Evolutionary conservation across 768 basidiomycete genomes (phyloP), one percentile per base, ranked within the genome.

Genomic region (Daedaleopsis nitida): DNA sequence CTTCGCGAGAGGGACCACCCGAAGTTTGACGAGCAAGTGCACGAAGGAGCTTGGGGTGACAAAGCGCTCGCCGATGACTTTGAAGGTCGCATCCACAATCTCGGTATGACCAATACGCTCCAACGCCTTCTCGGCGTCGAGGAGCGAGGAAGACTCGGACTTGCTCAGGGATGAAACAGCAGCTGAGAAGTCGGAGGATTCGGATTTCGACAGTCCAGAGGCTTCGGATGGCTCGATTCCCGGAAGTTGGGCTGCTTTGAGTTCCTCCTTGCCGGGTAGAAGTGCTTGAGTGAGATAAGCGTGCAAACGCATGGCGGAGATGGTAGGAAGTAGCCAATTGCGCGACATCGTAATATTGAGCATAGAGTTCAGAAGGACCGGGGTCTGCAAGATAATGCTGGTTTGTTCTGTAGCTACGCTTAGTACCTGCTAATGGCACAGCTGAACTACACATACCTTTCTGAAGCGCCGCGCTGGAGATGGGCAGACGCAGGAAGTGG

Each of bases 1-100:
- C 13, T 77, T 76, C 1, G 74, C 49, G 2, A 63, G 58, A 3
- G 68, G 64, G 21, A 68, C 43, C 35, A 97, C 69, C 17, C 92
- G 89, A 19, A 95, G 80, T 73, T 95, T 94, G 73, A 96, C 83
- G 34, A 91, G 80, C 43, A 98, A 83, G 69, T 87, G 89, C 24
- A 97, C 92, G 64, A 98, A 89, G 0, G 96, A 86, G 2, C 90
- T 89, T 0, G 96, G 95, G 0, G 92, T 90, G 38, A 98, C 85
- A 37, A 89, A 75, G 16, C 87, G 87, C 75, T 99, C 97, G 56
- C 92, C 96, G 62, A 94, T 91, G 55, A 99, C 95, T 80, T 91
- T 91, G 82, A 97, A 98, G 13, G 82, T 76, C 21, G 90, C 88
- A 70, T 91, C 88, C 19, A 92, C 86, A 39, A 98, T 76, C 55